Evolutionary conservation across 306 rosid species (phyloP), one percentile per base, ranked within the genome.

Genomic region (Cicer judaicum): DNA sequence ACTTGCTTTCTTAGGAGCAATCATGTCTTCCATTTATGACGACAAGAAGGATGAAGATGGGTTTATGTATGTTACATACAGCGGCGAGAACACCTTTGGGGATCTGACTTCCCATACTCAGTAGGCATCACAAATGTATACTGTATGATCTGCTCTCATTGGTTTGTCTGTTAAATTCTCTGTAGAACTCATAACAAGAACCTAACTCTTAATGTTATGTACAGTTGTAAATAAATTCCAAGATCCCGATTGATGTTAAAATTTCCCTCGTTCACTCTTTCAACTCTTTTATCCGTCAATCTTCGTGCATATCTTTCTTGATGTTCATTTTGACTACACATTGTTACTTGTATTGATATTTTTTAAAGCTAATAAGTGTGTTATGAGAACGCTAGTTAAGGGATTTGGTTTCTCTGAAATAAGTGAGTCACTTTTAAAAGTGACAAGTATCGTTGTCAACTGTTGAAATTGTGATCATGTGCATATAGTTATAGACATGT

Each of bases 21-120:
- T 89, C 9, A 87, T 92, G 92, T 88, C 96, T 80, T 87, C 93
- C 43, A 92, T 92, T 85, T 92, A 92, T 72, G 97, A 89, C 50
- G 93, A 89, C 82, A 88, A 89, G 85, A 92, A 89, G 84, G 97
- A 89, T 70, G 97, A 89, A 70, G 95, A 89, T 43, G 93, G 91
- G 29, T 92, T 92, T 84, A 93, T 89, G 13, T 89, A 86, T 64
- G 97, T 92, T 52, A 88, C 91, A 36, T 92, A 92, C 87, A 92
- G 91, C 15, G 96, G 97, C 8, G 95, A 92, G 81, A 92, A 89
- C 82, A 92, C 96, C 63, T 92, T 92, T 6, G 97, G 93, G 29
- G 65, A 59, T 49, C 78, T 71, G 63, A 75, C 61, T 60, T 73
- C 65, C 16, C 4, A 56, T 14, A 56, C 5, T 49, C 77, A 40